phyloP scores from a whole-genome alignment of 495 filamentous ascomycete genomes.

The Haplographium delicatum region DNA sequence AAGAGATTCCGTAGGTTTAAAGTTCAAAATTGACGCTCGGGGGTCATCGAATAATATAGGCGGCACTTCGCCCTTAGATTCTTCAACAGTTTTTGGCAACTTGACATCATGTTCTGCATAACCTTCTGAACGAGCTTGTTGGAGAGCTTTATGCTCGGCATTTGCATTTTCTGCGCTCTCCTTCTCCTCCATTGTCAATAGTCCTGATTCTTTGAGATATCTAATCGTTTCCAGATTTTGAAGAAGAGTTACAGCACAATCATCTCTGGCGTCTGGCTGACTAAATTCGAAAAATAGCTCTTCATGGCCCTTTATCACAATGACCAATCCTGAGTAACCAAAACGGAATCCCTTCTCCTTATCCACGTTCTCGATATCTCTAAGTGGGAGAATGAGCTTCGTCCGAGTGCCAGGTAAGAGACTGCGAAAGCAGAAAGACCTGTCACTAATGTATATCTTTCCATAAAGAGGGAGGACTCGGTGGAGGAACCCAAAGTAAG shows the following conservation, averaged over 20 bases:
- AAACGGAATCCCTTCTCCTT: conserved; percentile 95
- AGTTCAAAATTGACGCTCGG: conserved; percentile 86
- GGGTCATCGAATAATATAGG: conserved; percentile 90
- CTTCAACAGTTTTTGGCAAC: conserved; percentile 46
- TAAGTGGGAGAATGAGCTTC: conserved; percentile 86
- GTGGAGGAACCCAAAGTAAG: conserved; percentile 84
- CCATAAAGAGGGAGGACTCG: conserved; percentile 90
- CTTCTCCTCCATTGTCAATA: conserved; percentile 63
- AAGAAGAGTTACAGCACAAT: conserved; percentile 78
- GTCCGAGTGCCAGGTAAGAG: conserved; percentile 85
- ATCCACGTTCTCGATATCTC: conserved; percentile 88
- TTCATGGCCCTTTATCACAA: conserved; percentile 90
- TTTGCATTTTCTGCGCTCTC: conserved; percentile 71
- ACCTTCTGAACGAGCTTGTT: conserved; percentile 66
- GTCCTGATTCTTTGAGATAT: conserved; percentile 65
- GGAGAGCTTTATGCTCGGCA: conserved; percentile 74
- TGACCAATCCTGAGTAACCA: conserved; percentile 84
- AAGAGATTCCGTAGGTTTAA: conserved; percentile 79
- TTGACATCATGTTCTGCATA: conserved; percentile 53
- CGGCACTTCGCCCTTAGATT: conserved; percentile 48
- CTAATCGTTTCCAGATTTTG: conserved; percentile 67
- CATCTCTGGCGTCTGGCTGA: conserved; percentile 70
- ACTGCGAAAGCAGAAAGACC: conserved; percentile 92
- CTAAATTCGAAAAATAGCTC: conserved; percentile 96
- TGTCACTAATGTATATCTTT: conserved; percentile 90